Percentiles rank a stretch among this genome's conserved stretches.
phyloP scores from a whole-genome alignment of 148 eudicot genomes.

The Silene uniflora region DNA sequence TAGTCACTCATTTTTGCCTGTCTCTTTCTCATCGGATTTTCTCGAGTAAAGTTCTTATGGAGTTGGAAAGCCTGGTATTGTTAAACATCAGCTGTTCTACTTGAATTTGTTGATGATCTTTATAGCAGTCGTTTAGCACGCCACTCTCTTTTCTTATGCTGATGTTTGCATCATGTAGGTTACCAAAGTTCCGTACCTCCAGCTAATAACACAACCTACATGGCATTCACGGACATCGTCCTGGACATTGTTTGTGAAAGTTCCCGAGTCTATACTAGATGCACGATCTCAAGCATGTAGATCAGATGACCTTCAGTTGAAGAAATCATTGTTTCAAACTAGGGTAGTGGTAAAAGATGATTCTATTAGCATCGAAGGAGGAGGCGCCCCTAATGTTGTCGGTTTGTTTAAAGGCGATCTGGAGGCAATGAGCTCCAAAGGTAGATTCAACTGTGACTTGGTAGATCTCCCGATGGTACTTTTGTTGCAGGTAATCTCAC shows the following conservation, averaged over 20 bases:
- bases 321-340: conserved; percentile 61
- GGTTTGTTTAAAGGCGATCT: conserved; percentile 64
- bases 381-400: conserved; percentile 71
- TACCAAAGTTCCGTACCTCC: conserved; percentile 63
- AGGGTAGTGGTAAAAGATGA: conserved; percentile 87
- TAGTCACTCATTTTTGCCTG: conserved; percentile 87
- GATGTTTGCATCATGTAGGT: conserved; percentile 38
- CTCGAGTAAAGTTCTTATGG: conserved; percentile 62
- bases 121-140: neutral
- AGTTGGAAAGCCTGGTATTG: conserved; percentile 77
- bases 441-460: conserved; percentile 64
- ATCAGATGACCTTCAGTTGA: conserved; percentile 35
- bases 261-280: conserved; percentile 60
- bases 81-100: conserved; percentile 5
- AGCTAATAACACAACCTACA: conserved; percentile 77
- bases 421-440: conserved; percentile 46
- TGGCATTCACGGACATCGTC: conserved; percentile 93
- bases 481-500: conserved; percentile 66
- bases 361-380: conserved; percentile 79
- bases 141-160: conserved; percentile 8
- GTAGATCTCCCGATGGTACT: conserved; percentile 75
- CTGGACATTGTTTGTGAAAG: conserved; percentile 71
- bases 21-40: conserved; percentile 90
- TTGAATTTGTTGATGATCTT: neutral
- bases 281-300: conserved; percentile 36